Evolutionary conservation across 2,329 filamentous ascomycete species (phyloP).

Genomic region (Aspergillaceae sp.): DNA sequence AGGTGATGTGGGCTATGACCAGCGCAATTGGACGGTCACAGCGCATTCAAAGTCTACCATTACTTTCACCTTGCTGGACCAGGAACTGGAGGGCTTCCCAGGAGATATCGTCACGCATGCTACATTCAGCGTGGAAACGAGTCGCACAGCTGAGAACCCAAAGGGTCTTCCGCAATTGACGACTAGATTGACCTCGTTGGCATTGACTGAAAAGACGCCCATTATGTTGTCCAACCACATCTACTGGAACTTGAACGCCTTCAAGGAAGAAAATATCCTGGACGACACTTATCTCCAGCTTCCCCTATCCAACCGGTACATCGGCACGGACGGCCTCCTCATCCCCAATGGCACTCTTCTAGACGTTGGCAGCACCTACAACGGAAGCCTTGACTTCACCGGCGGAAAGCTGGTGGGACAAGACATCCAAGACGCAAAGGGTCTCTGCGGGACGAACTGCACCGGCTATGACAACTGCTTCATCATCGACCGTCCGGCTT

Average conservation of each 20-base stretch:
- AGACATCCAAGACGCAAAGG: conserved; percentile 54
- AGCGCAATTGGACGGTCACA: conserved; percentile 43
- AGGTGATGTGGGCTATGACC: conserved; percentile 40
- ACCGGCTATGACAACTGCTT: conserved; percentile 67
- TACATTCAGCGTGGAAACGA: conserved; percentile 36
- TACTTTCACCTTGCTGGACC: conserved; percentile 40
- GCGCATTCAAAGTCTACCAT: conserved; percentile 32
- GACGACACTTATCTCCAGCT: conserved; percentile 39
- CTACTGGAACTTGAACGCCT: conserved; percentile 45
- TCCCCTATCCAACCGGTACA: conserved; percentile 38
- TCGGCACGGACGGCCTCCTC: conserved; percentile 51
- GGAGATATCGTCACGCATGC: conserved; percentile 41
- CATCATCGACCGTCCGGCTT: conserved; percentile 37
- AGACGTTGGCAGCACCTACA: conserved; percentile 62
- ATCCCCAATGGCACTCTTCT: conserved; percentile 70
- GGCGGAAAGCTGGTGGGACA: conserved; percentile 69
- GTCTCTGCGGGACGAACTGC: conserved; percentile 74
- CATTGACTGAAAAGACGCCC: conserved; percentile 39
- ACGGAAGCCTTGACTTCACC: conserved; percentile 54
- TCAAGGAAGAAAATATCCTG: conserved; percentile 35
- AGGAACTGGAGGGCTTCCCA: conserved; percentile 37
- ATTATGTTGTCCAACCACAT: conserved; percentile 46
- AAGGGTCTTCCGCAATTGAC: conserved; percentile 36
- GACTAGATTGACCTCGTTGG: conserved; percentile 36
- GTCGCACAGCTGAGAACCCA: conserved; percentile 28